Conservation (phyloP, 2,329 filamentous ascomycete genomes). For the Ascosphaera apis region DNA sequence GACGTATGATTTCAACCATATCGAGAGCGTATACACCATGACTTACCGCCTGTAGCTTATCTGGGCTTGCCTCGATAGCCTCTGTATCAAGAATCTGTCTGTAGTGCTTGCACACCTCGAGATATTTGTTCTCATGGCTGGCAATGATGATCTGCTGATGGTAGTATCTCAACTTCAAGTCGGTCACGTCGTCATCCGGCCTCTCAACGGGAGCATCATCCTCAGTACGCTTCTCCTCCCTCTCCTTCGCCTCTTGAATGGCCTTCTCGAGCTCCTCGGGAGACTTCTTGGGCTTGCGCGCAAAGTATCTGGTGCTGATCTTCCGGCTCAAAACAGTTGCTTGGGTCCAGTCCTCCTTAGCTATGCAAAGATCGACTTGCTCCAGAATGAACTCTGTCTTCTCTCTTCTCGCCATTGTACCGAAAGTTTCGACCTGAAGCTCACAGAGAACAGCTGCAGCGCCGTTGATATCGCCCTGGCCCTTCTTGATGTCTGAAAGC, state of each 20-base stretch:
- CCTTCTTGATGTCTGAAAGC: conserved; percentile 90
- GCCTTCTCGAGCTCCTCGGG: conserved; percentile 78
- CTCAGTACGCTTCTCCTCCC: conserved; percentile 53
- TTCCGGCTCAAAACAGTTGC: conserved; percentile 84
- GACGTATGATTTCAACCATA: too few relatives aligned
- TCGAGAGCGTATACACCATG: too few relatives aligned
- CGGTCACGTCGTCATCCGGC: conserved; percentile 65
- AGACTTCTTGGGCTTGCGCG: conserved; percentile 76
- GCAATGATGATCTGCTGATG: conserved; percentile 90
- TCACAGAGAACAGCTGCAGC: conserved; percentile 90
- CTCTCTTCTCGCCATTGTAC: conserved; percentile 87
- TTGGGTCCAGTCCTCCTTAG: conserved; percentile 89
- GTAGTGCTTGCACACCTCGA: conserved; percentile 96
- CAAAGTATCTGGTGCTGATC: conserved; percentile 84
- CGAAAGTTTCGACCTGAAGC: conserved; percentile 95
- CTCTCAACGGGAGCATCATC: conserved; percentile 54
- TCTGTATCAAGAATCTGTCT: conserved; percentile 90
- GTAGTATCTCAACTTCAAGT: conserved; percentile 87
- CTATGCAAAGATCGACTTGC: conserved; percentile 84
- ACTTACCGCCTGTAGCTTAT: conserved; percentile 64
- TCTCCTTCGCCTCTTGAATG: conserved; percentile 57
- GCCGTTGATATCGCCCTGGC: conserved; percentile 73
- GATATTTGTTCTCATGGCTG: conserved; percentile 93
- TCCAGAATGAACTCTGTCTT: conserved; percentile 98
- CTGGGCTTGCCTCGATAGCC: conserved; percentile 71